Conservation (phyloP, 257 asterid genomes). For the Scutellaria galericulata region DNA sequence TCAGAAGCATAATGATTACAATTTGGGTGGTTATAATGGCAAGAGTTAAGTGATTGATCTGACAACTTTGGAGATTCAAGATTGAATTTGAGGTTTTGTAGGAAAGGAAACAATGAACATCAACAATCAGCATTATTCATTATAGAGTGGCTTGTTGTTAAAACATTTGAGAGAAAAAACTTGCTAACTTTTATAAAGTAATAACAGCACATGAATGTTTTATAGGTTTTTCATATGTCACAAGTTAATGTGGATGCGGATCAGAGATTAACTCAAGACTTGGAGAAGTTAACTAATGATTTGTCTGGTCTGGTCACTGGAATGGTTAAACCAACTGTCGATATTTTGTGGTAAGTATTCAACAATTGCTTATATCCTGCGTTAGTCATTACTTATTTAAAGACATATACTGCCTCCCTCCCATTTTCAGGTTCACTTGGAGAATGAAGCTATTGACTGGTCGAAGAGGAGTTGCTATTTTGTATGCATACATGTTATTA, state of each 20-base stretch:
- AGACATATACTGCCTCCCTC: slow-evolving; percentile 35
- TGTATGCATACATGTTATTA: slow-evolving; percentile 94
- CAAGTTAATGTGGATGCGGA: slow-evolving; percentile 79
- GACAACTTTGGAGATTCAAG: slow-evolving; percentile 15
- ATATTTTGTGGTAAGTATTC: slow-evolving; percentile 80
- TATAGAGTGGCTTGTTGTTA: slow-evolving; percentile 27
- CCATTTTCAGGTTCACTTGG: slow-evolving; percentile 93
- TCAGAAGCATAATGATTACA: neutral
- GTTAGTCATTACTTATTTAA: slow-evolving; percentile 20
- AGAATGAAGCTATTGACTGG: slow-evolving; percentile 99
- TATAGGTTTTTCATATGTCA: slow-evolving; percentile 84
- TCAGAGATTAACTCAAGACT: slow-evolving; percentile 95
- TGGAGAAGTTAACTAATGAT: slow-evolving; percentile 93
- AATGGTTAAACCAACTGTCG: slow-evolving; percentile 98
- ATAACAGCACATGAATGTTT: slow-evolving; percentile 27
- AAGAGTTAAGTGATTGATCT: slow-evolving; percentile 33
- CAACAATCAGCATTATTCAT: slow-evolving; percentile 9
- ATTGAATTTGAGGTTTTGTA: slow-evolving; percentile 23
- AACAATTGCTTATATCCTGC: slow-evolving; percentile 19
- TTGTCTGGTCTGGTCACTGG: slow-evolving; percentile 98
- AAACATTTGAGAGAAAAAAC: slow-evolving; percentile 24
- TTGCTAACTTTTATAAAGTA: slow-evolving; percentile 16
- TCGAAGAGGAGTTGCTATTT: slow-evolving; percentile 83
- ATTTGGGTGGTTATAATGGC: slow-evolving; percentile 4
- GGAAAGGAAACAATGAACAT: slow-evolving; percentile 21